A percentile compares a stretch with the other conserved stretches of the same genome.
phyloP scores from a whole-genome alignment of 163 green algal genomes.

The Chlamydomonas reinhardtii region DNA sequence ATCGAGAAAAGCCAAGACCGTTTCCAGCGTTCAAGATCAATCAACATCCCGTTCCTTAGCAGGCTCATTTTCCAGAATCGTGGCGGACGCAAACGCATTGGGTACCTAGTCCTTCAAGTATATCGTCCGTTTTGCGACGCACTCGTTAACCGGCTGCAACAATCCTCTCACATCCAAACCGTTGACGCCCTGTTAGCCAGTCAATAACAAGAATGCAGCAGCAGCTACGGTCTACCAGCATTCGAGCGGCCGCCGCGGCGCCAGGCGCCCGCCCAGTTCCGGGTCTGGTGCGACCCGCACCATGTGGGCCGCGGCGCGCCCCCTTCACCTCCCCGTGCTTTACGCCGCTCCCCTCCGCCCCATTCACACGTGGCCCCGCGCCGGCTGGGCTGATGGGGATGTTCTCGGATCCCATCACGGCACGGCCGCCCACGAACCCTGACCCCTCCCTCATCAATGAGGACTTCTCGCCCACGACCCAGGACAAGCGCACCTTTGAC shows the following conservation, averaged over 20 bases:
- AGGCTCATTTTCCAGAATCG: too few relatives aligned
- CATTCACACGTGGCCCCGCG: background rate
- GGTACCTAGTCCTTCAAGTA: too few relatives aligned
- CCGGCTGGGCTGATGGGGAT: background rate
- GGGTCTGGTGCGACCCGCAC: background rate
- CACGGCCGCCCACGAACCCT: constrained; percentile 52
- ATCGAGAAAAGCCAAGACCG: too few relatives aligned
- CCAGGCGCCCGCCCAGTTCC: background rate
- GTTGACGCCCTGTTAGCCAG: too few relatives aligned
- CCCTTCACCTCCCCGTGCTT: background rate
- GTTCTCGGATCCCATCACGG: constrained; percentile 65
- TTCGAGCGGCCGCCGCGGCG: background rate
- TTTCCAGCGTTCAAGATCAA: too few relatives aligned
- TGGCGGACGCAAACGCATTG: too few relatives aligned
- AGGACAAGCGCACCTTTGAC: constrained; percentile 64
- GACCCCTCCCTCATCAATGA: constrained; percentile 66
- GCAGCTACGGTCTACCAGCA: background rate
- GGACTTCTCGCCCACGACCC: constrained; percentile 74
- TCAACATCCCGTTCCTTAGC: too few relatives aligned
- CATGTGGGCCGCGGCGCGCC: background rate
- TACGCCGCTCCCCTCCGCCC: background rate
- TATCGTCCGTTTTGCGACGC: too few relatives aligned
- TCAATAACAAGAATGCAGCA: background rate
- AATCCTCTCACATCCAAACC: too few relatives aligned
- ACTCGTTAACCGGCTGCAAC: too few relatives aligned